Evolutionary conservation across 1,139 yeast species (phyloP).

Genomic region (Suhomyces anneliseae): DNA sequence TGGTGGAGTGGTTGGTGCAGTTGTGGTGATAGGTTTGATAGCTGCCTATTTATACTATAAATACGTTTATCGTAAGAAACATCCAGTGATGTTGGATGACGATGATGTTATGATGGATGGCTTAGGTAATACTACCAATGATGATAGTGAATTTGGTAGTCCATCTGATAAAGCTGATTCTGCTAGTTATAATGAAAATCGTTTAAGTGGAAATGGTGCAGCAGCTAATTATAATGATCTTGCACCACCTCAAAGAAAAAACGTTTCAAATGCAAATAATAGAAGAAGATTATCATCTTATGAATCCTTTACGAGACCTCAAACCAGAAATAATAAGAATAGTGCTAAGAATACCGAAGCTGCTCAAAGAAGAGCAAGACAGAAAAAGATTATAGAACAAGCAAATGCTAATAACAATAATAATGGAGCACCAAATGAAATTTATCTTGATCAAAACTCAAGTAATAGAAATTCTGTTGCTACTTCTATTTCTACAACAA

Average conservation of each 20-base stretch:
- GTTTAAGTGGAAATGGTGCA: conserved; percentile 8
- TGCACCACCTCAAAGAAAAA: conserved; percentile 10
- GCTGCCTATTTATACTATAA: conserved; percentile 35
- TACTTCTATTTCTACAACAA: conserved; percentile 62
- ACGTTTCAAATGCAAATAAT: conserved; percentile 13
- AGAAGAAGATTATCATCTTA: conserved; percentile 40
- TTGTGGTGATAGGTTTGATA: conserved; percentile 34
- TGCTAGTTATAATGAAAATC: conserved; percentile 1
- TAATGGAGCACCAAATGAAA: conserved; percentile 7
- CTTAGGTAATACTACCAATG: conserved; percentile 9
- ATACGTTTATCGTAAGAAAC: conserved; percentile 21
- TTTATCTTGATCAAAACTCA: conserved; percentile 27
- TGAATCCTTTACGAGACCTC: conserved; percentile 47
- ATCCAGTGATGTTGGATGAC: conserved; percentile 18
- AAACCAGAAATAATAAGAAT: conserved; percentile 20
- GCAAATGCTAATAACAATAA: conserved; percentile 12
- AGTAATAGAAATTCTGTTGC: conserved; percentile 50
- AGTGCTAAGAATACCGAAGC: conserved; percentile 16
- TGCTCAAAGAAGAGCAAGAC: conserved; percentile 18
- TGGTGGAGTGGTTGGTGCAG: conserved; percentile 63
- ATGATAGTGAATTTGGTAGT: conserved; percentile 11
- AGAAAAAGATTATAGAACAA: conserved; percentile 15
- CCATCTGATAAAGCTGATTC: conserved; percentile 5
- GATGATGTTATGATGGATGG: conserved; percentile 17
- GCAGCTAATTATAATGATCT: conserved; percentile 8